Conservation (phyloP, 1,139 yeast genomes). For the Yamadazyma pseudoaaseri region DNA sequence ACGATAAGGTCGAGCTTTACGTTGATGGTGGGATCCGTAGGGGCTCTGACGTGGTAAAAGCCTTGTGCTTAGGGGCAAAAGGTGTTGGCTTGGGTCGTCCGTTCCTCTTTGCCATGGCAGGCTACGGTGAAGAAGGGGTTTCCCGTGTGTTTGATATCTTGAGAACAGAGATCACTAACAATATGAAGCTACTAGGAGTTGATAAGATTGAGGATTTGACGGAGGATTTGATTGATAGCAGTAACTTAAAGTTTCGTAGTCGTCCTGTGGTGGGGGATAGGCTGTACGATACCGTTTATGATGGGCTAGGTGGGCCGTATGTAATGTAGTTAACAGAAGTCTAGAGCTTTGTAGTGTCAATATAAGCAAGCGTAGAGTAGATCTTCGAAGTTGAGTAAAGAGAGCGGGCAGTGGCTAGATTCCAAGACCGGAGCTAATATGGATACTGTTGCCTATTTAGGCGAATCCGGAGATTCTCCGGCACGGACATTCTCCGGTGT, state of each 20-base stretch:
- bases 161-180: constrained; percentile 43
- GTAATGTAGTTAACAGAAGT: too few species aligned
- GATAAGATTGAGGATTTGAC: constrained; percentile 34
- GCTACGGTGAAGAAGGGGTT: constrained; percentile 52
- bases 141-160: constrained; percentile 39
- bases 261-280: constrained; percentile 4
- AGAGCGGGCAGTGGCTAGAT: too few species aligned
- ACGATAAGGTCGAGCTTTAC: constrained; percentile 39
- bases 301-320: constrained; percentile 6
- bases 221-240: constrained; percentile 15
- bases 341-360: too few species aligned
- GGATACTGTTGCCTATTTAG: too few species aligned
- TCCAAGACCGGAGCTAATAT: too few species aligned
- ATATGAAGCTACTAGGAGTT: constrained; percentile 48
- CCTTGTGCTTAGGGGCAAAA: too few species aligned
- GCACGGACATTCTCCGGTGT: too few species aligned
- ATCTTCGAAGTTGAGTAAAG: too few species aligned
- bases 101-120: constrained; percentile 45
- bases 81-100: constrained; percentile 56
- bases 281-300: constrained; percentile 7
- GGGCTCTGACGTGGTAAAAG: constrained; percentile 53
- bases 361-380: too few species aligned
- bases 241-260: constrained; percentile 8
- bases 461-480: too few species aligned
- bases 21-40: constrained; percentile 55